phyloP scores from a whole-genome alignment of 331 rosid species.

The Dryas integrifolia region DNA sequence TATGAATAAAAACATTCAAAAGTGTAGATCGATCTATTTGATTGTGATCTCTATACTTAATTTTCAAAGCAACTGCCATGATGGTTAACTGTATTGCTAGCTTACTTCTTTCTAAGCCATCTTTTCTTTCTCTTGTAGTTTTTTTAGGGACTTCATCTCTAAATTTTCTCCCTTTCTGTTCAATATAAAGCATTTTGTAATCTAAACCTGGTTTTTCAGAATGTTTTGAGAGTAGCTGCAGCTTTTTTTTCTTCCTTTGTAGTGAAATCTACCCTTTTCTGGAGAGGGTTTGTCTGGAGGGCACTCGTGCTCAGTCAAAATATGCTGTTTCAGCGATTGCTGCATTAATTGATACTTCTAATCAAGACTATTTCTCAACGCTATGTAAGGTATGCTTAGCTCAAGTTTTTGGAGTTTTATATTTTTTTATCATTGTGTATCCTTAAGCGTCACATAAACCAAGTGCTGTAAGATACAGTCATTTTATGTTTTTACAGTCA shows the following conservation, averaged over 20 bases:
- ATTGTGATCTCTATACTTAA: not conserved
- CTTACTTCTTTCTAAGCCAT: not conserved
- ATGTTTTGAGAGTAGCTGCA: slow-evolving; percentile 1
- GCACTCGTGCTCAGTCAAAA: slow-evolving; percentile 80
- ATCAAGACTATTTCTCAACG: slow-evolving; percentile 42
- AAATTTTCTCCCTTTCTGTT: not conserved
- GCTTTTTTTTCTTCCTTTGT: slow-evolving; percentile 18
- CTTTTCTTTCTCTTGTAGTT: not conserved
- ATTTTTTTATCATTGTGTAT: not conserved
- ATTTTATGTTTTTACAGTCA: not conserved
- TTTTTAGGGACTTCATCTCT: not conserved
- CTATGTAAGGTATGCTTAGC: slow-evolving; percentile 55
- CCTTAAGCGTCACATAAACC: slow-evolving; percentile 1
- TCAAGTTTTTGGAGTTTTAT: not conserved
- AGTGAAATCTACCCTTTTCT: slow-evolving; percentile 72
- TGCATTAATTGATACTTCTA: slow-evolving; percentile 45
- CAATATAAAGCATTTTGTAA: not conserved
- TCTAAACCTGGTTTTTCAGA: not conserved
- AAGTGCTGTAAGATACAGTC: not conserved
- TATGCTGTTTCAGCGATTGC: slow-evolving; percentile 67
- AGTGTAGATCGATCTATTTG: not conserved
- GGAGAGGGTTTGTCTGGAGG: slow-evolving; percentile 57
- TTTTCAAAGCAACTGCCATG: not conserved
- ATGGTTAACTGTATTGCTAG: not conserved
- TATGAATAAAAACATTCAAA: not conserved